These are phyloP conservation scores for Smallanthus sonchifolius DNA, from an alignment of 129 eudicot genomes.

Conservation along the genomic window DNA sequence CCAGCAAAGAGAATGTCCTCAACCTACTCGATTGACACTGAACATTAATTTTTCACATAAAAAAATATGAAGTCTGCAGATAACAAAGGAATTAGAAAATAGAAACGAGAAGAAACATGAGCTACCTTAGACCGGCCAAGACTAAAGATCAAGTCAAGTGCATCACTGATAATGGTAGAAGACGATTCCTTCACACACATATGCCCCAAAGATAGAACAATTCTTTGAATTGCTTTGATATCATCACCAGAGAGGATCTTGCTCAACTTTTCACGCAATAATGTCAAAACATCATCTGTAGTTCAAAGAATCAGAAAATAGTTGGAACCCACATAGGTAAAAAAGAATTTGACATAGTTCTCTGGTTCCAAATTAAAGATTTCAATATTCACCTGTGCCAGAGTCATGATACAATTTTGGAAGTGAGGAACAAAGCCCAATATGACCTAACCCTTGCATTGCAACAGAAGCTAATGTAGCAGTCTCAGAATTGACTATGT, in stretches of 20 bases:
- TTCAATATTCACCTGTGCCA: conserved; percentile 44
- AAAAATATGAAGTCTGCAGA: background rate
- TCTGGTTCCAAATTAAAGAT: background rate
- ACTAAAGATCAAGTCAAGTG: conserved; percentile 79
- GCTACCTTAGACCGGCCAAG: conserved; percentile 84
- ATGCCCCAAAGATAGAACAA: conserved; percentile 80
- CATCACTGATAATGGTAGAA: conserved; percentile 47
- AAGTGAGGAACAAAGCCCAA: conserved; percentile 67
- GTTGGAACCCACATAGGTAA: conserved; percentile 7
- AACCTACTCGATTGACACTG: conserved; percentile 49
- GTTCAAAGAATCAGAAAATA: background rate
- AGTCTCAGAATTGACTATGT: conserved; percentile 58
- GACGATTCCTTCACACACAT: conserved; percentile 74
- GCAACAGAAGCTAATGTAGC: conserved; percentile 80
- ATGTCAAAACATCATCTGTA: conserved; percentile 66
- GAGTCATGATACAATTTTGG: conserved; percentile 56
- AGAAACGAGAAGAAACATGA: conserved; percentile 4
- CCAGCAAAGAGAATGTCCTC: conserved; percentile 96
- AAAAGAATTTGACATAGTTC: background rate
- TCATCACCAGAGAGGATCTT: conserved; percentile 79
- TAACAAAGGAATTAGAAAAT: background rate
- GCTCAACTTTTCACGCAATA: conserved; percentile 65
- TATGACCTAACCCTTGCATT: conserved; percentile 90
- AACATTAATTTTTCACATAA: conserved; percentile 1
- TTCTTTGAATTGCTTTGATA: conserved; percentile 72